Evolutionary conservation across 1,284 basidiomycete species (phyloP), one percentile per base, ranked within the genome.

Genomic region (Cutaneotrichosporon daszewskae): DNA sequence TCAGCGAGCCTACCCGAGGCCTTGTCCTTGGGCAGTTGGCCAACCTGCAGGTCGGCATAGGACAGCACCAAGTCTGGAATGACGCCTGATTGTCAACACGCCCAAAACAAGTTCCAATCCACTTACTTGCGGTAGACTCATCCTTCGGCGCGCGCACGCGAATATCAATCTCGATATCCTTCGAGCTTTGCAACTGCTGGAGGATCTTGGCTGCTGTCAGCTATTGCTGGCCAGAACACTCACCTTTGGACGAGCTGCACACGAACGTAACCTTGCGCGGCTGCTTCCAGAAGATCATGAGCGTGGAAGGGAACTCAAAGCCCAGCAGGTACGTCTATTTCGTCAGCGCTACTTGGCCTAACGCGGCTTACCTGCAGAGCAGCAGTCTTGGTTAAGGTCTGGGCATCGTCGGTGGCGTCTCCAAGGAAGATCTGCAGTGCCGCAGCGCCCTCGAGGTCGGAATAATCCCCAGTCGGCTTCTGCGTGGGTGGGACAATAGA

Each of bases 261-360:
- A 96, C 74, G 45, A 96, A 85, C 23, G 76, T 77, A 23, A 96
- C 72, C 59, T 80, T 84, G 20, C 57, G 52, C n/a, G 57, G 53
- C n/a, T 58, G 48, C 43, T 59, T 58, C 55, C 84, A 78, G 56
- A 97, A 85, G 26, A 94, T 72, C 45, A 92, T 79, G 32, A 97
- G 75, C 0, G 92, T 96, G 0, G 89, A 90, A 1, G 92, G 92
- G 63, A 97, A 97, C 69, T 97, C 94, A 69, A 91, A 97, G 19
- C 91, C 94, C 25, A 97, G 78, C 9, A 97, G 76, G 85, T 89
- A 96, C n/a, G 38, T 36, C 27, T n/a, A 8, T 17, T 22, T 6
- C 22, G n/a, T 11, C 19, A 35, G 12, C 13, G 18, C 19, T 23
- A 11, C n/a, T 7, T 16, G 24, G 4, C 31, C 5, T 7, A n/a